Evolutionary conservation across 2,329 filamentous ascomycete genomes (phyloP), one percentile per base, ranked within the genome.

Genomic region (Penicillium sp.): DNA sequence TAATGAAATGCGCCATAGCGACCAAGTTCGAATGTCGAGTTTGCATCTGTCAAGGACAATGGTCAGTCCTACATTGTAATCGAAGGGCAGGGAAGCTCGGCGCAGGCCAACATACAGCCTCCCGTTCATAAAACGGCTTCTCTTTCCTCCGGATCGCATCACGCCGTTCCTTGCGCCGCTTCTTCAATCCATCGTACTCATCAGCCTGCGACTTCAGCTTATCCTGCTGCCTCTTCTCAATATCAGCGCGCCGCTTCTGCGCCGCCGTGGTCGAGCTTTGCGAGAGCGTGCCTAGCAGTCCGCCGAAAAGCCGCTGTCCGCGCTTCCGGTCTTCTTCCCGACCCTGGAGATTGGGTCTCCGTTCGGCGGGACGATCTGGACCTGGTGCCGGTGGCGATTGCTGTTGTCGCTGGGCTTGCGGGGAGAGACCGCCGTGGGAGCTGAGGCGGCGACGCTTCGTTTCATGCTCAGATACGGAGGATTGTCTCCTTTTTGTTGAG

Each of bases 281-380:
- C 75, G 89, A 92, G 60, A 96, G 82, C 39, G 89, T 91, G 73
- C 84, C 90, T 60, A 95, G 80, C 57, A 96, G 78, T 37, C 89
- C 90, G 61, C 94, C 93, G 72, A 97, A 97, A 60, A 98, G 82
- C 54, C 94, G 85, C 75, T 90, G 89, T 22, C 91, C 90, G 39
- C 94, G 89, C 73, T 90, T 92, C 75, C 88, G 91, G 73, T 98
- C 94, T 69, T 96, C 90, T 58, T 87, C 80, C 31, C 81, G 77
- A 53, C 73, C 79, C 59, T 67, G 62, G 27, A 59, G 58, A n/a
- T 60, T 50, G 27, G 62, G 61, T 54, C 58, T 66, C 19, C 54
- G 60, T 44, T 64, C 67, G 6, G 60, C 41, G 24, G 62, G 64
- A n/a, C 47, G 56, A 18, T 64, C 63, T 56, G 22, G 41, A 11